A percentile compares a stretch with the other conserved stretches of the same genome.
These are phyloP conservation scores for Populus alba DNA, from an alignment of 345 rosid species.

Conservation along the genomic window DNA sequence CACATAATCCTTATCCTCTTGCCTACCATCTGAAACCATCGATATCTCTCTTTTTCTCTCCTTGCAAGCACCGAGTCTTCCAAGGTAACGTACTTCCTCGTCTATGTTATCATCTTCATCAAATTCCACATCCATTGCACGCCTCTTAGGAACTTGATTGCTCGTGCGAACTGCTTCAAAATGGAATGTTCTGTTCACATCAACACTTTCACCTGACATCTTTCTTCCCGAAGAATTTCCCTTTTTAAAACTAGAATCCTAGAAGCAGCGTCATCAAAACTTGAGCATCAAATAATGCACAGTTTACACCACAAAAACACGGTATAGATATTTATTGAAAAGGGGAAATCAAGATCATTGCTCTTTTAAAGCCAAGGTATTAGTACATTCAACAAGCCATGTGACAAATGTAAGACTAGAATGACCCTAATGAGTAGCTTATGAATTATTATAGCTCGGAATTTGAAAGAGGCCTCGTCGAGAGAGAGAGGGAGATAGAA, in stretches of 20 bases:
- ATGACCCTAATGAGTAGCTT: not conserved
- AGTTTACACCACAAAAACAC: not conserved
- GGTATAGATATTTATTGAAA: not conserved
- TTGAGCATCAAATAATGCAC: not conserved
- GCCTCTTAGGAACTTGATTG: conserved; percentile 23
- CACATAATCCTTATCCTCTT: conserved; percentile 7
- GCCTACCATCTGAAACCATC: conserved; percentile 10
- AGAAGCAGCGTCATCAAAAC: conserved; percentile 9
- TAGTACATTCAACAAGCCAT: not conserved
- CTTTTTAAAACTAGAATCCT: conserved; percentile 5
- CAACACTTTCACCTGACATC: conserved; percentile 18
- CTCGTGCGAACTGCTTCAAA: conserved; percentile 25
- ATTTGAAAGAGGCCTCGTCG: not conserved
- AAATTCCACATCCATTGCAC: conserved; percentile 21
- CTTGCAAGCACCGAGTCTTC: conserved; percentile 12
- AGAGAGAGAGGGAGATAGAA: not conserved
- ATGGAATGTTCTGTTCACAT: not conserved
- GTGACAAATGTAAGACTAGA: not conserved
- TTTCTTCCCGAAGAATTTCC: conserved; percentile 7
- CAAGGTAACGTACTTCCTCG: conserved; percentile 20
- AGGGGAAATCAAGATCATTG: not conserved
- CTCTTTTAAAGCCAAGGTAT: no score
- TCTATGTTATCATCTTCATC: conserved; percentile 17
- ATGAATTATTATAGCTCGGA: not conserved
- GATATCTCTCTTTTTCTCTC: not conserved